Percentiles rank a stretch among this genome's conserved stretches.
Evolutionary conservation across 331 rosid species (phyloP).

Genomic region (Dryas integrifolia): DNA sequence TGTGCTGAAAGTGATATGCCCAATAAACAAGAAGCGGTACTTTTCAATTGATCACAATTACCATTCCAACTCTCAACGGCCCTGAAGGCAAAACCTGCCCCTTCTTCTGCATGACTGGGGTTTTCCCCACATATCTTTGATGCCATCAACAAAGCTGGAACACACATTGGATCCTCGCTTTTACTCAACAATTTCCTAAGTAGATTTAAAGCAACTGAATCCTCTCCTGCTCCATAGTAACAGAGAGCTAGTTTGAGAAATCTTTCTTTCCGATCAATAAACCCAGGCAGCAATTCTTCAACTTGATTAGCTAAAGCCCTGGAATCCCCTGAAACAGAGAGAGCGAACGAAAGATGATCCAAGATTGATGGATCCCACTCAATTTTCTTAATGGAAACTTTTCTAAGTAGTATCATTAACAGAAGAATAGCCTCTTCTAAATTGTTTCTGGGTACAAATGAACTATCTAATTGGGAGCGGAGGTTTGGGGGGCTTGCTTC

Average conservation of each 20-base stretch:
- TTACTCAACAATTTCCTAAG: constrained; percentile 57
- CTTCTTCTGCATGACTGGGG: constrained; percentile 55
- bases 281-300: constrained; percentile 75
- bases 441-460: constrained; percentile 78
- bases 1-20: constrained; percentile 73
- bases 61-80: constrained; percentile 50
- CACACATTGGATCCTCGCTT: constrained; percentile 56
- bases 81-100: constrained; percentile 50
- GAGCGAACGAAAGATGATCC: constrained; percentile 88
- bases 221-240: constrained; percentile 74
- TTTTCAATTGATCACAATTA: constrained; percentile 57
- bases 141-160: constrained; percentile 70
- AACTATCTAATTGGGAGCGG: constrained; percentile 69
- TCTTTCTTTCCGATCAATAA: constrained; percentile 50
- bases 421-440: constrained; percentile 93
- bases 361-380: constrained; percentile 92
- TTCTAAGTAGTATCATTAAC: constrained; percentile 73
- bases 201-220: constrained; percentile 64
- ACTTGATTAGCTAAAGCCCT: constrained; percentile 65
- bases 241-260: constrained; percentile 66
- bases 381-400: constrained; percentile 55
- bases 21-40: constrained; percentile 61
- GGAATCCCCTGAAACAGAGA: constrained; percentile 76
- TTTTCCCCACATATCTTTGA: constrained; percentile 77
- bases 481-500: constrained; percentile 86